phyloP scores from a whole-genome alignment of 2,329 filamentous ascomycete genomes.

The Xylariaceae sp. region DNA sequence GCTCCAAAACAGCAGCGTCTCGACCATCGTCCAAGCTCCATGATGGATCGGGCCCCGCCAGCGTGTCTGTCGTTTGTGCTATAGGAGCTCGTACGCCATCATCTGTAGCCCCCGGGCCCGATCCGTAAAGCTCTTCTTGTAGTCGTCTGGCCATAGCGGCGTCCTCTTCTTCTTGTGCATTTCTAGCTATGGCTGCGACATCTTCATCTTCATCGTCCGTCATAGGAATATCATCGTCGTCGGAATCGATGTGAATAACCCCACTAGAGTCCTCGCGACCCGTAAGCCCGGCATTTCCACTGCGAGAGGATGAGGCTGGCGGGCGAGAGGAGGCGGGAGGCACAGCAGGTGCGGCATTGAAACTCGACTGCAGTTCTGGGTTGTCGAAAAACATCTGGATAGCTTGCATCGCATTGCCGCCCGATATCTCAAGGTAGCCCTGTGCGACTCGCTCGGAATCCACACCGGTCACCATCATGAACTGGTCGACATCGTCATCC shows the following conservation, averaged over 20 bases:
- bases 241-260: conserved; percentile 76
- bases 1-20: conserved; percentile 67
- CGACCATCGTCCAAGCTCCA: conserved; percentile 59
- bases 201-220: conserved; percentile 44
- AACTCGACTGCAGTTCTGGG: conserved; percentile 68
- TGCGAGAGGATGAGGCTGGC: conserved; percentile 41
- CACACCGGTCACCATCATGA: conserved; percentile 81
- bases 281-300: conserved; percentile 22
- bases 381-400: conserved; percentile 91
- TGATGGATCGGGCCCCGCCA: conserved; percentile 73
- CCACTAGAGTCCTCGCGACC: conserved; percentile 60
- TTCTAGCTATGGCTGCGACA: conserved; percentile 50
- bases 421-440: conserved; percentile 84
- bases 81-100: conserved; percentile 81
- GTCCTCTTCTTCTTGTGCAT: conserved; percentile 79
- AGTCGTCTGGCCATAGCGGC: conserved; percentile 89
- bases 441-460: conserved; percentile 71
- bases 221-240: conserved; percentile 36
- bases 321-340: conserved; percentile 44
- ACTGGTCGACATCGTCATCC: conserved; percentile 77
- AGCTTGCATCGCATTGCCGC: conserved; percentile 82
- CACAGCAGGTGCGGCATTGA: conserved; percentile 47
- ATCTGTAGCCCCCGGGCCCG: conserved; percentile 42
- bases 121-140: conserved; percentile 85
- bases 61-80: conserved; percentile 86